phyloP scores from a whole-genome alignment of 768 basidiomycete species.

The Rickenella mellea region DNA sequence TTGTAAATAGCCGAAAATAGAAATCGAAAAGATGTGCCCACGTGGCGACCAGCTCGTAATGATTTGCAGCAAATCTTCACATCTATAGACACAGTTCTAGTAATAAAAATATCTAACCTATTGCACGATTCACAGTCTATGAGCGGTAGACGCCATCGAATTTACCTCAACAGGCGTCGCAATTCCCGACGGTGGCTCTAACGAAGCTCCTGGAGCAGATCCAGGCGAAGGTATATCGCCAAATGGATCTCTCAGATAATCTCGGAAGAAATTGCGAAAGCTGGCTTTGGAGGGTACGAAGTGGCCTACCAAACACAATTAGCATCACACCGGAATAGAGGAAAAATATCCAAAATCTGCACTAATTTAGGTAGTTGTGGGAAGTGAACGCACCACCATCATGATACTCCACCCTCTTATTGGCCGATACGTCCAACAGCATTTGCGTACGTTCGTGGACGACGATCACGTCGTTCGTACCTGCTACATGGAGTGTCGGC shows the following conservation, averaged over 20 bases:
- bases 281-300: constrained; percentile 71
- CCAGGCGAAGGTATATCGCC: constrained; percentile 29
- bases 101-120: too few relatives aligned
- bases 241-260: constrained; percentile 49
- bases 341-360: not conserved
- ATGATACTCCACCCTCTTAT: constrained; percentile 63
- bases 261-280: constrained; percentile 69
- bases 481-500: constrained; percentile 70
- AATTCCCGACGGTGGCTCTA: too few relatives aligned
- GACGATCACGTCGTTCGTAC: constrained; percentile 71
- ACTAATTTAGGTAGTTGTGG: not conserved
- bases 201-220: too few relatives aligned
- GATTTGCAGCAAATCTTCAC: too few relatives aligned
- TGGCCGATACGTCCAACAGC: constrained; percentile 44
- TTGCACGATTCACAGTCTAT: too few relatives aligned
- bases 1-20: too few relatives aligned
- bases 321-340: not conserved
- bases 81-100: too few relatives aligned
- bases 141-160: too few relatives aligned
- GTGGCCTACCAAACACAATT: constrained; percentile 43
- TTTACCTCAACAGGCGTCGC: too few relatives aligned
- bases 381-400: constrained; percentile 74
- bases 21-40: too few relatives aligned
- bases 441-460: constrained; percentile 53
- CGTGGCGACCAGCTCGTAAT: too few relatives aligned